Evolutionary conservation across 176 grass and related monocot species (phyloP).

Genomic region (Eremochloa ophiuroides): DNA sequence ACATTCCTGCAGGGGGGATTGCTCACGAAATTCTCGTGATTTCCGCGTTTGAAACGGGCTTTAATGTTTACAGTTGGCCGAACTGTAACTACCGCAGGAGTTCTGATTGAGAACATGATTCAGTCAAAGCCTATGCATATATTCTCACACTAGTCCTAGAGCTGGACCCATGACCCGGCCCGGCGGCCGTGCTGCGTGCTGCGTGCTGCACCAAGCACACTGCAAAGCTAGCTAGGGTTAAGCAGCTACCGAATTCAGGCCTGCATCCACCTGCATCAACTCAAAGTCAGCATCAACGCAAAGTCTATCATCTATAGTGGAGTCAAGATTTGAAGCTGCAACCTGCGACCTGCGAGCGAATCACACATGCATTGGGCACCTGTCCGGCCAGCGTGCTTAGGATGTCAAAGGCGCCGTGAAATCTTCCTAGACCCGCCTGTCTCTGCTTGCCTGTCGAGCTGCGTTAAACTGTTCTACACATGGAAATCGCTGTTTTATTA

Average conservation of each 20-base stretch:
- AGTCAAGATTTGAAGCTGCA: slow-evolving; percentile 10
- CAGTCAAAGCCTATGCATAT: not conserved
- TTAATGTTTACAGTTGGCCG: too few relatives aligned
- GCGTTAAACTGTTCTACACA: slow-evolving; percentile 33
- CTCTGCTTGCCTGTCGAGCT: slow-evolving; percentile 8
- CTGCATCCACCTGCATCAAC: too few relatives aligned
- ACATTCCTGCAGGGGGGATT: too few relatives aligned
- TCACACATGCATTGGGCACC: not conserved
- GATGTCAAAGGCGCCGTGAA: not conserved
- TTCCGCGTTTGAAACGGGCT: too few relatives aligned
- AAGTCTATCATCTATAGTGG: too few relatives aligned
- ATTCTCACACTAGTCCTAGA: not conserved
- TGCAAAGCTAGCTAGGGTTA: not conserved
- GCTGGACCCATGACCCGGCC: not conserved
- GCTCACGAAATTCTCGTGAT: too few relatives aligned
- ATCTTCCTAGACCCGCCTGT: not conserved
- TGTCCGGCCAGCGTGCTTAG: not conserved
- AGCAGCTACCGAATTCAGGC: not conserved
- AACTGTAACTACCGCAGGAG: too few relatives aligned
- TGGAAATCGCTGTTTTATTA: slow-evolving; percentile 13
- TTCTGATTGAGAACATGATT: too few relatives aligned
- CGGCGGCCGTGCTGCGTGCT: not conserved
- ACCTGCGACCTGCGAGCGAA: not conserved
- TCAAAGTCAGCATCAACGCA: not conserved
- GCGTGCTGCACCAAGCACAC: too few relatives aligned